These are phyloP conservation scores for Saturnispora diversa DNA, from an alignment of 805 yeast species.

Conservation along the genomic window DNA sequence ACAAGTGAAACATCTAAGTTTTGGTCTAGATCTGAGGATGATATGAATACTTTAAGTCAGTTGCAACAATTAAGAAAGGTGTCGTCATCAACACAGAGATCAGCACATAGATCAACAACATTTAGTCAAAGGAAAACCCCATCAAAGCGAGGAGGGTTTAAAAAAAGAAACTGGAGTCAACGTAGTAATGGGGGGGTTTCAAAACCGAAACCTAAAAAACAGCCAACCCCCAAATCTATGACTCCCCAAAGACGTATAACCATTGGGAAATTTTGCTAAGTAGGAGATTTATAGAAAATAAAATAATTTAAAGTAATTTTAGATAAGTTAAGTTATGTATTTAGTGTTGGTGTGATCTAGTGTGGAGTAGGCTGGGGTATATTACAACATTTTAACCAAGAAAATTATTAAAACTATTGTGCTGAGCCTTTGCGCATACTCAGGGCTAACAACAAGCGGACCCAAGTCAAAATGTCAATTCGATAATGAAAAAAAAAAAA, in stretches of 20 bases:
- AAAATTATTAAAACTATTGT: too few relatives aligned
- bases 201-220: not conserved
- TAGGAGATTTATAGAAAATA: not conserved
- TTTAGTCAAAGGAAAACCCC: not conserved
- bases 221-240: not conserved
- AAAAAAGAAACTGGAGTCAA: not conserved
- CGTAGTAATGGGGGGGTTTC: constrained; percentile 1
- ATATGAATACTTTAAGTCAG: constrained; percentile 8
- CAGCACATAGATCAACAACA: not conserved
- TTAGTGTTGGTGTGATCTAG: too few relatives aligned
- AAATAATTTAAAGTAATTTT: too few relatives aligned
- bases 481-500: not conserved
- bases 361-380: too few relatives aligned
- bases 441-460: too few relatives aligned
- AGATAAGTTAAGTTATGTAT: too few relatives aligned
- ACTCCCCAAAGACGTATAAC: constrained; percentile 1
- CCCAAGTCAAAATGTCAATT: constrained; percentile 3
- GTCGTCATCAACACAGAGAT: not conserved
- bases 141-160: not conserved
- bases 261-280: constrained; percentile 6
- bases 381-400: too few relatives aligned
- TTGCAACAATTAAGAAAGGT: not conserved
- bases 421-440: too few relatives aligned
- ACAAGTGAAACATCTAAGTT: constrained; percentile 3
- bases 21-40: constrained; percentile 7